Base-by-base conservation (phyloP, 1,284 basidiomycete species). In the Cryptococcus depauperatus region DNA sequence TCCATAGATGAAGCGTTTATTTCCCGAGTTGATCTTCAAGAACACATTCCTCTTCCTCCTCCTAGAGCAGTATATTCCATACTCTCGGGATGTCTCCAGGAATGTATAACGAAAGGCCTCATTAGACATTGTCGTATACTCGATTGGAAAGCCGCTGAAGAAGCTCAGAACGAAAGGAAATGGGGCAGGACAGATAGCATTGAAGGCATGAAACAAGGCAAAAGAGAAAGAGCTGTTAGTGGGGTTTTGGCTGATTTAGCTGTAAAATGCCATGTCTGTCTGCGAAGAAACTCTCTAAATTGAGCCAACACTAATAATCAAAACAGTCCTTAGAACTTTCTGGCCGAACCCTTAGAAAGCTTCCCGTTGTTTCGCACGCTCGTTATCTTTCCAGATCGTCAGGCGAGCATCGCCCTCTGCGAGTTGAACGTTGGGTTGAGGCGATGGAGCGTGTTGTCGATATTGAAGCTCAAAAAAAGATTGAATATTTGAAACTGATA, bases 21-120 rank as follows among this genome's bases (percentile, higher is more conserved):
- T 43, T 95, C 98, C 64, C 83, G 95, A 37, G 95, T 92, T 10
- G 95, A 99, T 62, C 90, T 98, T 47, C 82, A 93, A 37, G 91
- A 96, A 74, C 95, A 89, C 61, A 79, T 97, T 29, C 91, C 91
- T 48, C 77, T 89, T 5, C 93, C 93, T 1, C 82, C 90, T 4
- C 77, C 83, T 4, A 82, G 91, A 57, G 93, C 92, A 0, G 79
- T 97, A 41, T 97, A 96, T 69, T 87, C 88, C 70, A 97, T 98
- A 52, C 72, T 98, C n/a, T 76, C 81, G 8, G 82, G 81, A 4
- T 93, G 86, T 62, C 72, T 97, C 11, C 66, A 73, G 13, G 93
- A 97, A 65, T 30, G 29, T 30, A 79, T 98, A 43, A 77, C 88
- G 56, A 83, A 80, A 46, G 79, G 82, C 0, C 80, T 98, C 34